These are phyloP conservation scores for Closterium sp. DNA, from an alignment of 139 green algal species.

Conservation along the genomic window DNA sequence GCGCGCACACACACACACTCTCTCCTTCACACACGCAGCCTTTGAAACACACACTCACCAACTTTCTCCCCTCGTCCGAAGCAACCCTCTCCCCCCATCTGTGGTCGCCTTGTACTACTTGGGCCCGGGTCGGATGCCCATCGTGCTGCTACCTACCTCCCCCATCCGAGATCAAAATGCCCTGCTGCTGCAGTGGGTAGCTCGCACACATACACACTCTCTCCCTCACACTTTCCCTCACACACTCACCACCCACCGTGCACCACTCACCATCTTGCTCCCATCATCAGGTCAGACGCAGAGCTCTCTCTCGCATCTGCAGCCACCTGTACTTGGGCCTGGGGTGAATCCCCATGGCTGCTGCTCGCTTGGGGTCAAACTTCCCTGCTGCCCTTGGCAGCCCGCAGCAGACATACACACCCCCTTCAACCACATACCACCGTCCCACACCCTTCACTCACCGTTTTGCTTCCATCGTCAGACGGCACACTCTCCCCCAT, in stretches of 20 bases:
- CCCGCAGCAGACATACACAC: conserved; percentile 49
- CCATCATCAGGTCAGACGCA: conserved; percentile 60
- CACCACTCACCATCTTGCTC: conserved; percentile 12
- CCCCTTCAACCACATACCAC: background rate
- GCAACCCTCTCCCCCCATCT: too few species aligned
- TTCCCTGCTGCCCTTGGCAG: conserved; percentile 77
- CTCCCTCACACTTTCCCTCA: background rate
- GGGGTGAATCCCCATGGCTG: conserved; percentile 68
- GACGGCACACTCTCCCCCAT: conserved; percentile 65
- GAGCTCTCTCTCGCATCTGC: conserved; percentile 68
- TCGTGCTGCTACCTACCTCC: too few species aligned
- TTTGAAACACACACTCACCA: background rate
- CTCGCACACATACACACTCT: conserved; percentile 26
- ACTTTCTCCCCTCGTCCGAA: too few species aligned
- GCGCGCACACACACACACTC: background rate
- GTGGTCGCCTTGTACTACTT: too few species aligned
- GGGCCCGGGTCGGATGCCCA: conserved; percentile 72
- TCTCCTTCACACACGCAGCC: background rate
- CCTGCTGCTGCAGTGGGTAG: conserved; percentile 71
- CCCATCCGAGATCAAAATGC: conserved; percentile 84
- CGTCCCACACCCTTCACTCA: too few species aligned
- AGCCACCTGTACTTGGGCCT: conserved; percentile 75
- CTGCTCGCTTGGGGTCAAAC: conserved; percentile 78
- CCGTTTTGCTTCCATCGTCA: conserved; percentile 49
- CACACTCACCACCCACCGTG: too few species aligned